These are phyloP conservation scores for Ustilago curta DNA, from an alignment of 1,284 basidiomycete species.

Conservation along the genomic window DNA sequence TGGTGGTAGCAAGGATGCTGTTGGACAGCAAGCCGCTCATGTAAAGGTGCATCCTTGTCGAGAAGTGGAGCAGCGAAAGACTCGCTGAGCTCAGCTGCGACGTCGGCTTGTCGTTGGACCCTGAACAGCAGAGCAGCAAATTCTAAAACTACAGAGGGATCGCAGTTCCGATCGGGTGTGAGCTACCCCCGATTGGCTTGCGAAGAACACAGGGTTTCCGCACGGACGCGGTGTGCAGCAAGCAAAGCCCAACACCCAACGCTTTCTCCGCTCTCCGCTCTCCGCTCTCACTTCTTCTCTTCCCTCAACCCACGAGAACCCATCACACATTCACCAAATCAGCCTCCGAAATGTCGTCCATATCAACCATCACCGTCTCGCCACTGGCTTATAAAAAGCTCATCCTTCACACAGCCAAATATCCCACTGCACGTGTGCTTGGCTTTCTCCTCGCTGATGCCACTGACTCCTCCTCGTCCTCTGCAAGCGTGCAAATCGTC, in stretches of 20 bases:
- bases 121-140: constrained; percentile 3
- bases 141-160: not conserved
- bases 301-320: too few relatives aligned
- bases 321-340: too few relatives aligned
- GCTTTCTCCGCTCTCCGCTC: not conserved
- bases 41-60: not conserved
- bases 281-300: not conserved
- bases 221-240: constrained; percentile 29
- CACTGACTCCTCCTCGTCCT: not conserved
- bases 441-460: constrained; percentile 38
- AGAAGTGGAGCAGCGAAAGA: constrained; percentile 26
- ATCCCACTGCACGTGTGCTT: constrained; percentile 41
- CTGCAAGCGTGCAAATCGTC: constrained; percentile 10
- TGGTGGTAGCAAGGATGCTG: not conserved
- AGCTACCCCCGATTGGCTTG: constrained; percentile 2
- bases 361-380: constrained; percentile 22
- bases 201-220: constrained; percentile 31
- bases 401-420: constrained; percentile 45
- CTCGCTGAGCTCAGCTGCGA: constrained; percentile 41
- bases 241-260: constrained; percentile 1
- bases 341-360: constrained; percentile 18
- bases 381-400: constrained; percentile 50
- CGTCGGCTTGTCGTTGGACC: constrained; percentile 25
- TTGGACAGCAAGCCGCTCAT: not conserved
- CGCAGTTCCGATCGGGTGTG: constrained; percentile 12